These are phyloP conservation scores for Crithidia bombi DNA, from an alignment of 208 protist genomes.

Conservation along the genomic window DNA sequence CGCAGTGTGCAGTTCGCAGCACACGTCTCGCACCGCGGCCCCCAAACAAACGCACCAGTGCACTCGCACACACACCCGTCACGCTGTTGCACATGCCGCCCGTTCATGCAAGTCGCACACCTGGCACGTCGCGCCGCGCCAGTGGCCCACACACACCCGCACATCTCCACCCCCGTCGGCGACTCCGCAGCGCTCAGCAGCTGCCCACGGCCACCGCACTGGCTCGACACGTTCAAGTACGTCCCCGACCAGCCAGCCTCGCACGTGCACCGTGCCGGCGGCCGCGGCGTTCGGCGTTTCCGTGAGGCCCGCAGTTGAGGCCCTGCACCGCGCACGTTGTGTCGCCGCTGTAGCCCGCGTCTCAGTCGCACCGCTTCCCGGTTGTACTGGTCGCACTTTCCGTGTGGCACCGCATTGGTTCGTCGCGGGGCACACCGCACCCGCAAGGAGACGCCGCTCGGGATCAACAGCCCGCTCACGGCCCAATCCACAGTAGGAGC, in stretches of 20 bases:
- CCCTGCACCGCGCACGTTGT: constrained; percentile 23
- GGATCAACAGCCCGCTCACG: constrained; percentile 2
- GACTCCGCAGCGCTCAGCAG: constrained; percentile 36
- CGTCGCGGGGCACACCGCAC: constrained; percentile 13
- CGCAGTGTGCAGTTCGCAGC: constrained; percentile 35
- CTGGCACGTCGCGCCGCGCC: constrained; percentile 46
- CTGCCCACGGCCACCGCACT: constrained; percentile 36
- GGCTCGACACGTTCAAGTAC: constrained; percentile 15
- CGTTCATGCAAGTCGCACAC: constrained; percentile 61
- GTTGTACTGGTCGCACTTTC: constrained; percentile 39
- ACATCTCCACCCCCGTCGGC: constrained; percentile 40
- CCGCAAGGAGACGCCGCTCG: constrained; percentile 18
- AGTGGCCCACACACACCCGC: constrained; percentile 54
- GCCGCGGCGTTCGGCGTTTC: constrained; percentile 10
- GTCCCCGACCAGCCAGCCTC: constrained; percentile 14
- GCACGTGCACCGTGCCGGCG: constrained; percentile 24
- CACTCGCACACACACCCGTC: constrained; percentile 47
- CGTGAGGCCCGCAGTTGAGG: constrained; percentile 29
- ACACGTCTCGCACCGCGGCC: constrained; percentile 53
- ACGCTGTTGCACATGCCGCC: constrained; percentile 46
- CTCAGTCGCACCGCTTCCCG: constrained; percentile 33
- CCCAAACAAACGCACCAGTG: constrained; percentile 43
- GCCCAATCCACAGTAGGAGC: constrained; percentile 48
- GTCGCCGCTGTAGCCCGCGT: constrained; percentile 24
- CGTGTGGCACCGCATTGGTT: constrained; percentile 15